phyloP scores from a whole-genome alignment of 73 alveolate genomes.

The Blepharisma japonicum region DNA sequence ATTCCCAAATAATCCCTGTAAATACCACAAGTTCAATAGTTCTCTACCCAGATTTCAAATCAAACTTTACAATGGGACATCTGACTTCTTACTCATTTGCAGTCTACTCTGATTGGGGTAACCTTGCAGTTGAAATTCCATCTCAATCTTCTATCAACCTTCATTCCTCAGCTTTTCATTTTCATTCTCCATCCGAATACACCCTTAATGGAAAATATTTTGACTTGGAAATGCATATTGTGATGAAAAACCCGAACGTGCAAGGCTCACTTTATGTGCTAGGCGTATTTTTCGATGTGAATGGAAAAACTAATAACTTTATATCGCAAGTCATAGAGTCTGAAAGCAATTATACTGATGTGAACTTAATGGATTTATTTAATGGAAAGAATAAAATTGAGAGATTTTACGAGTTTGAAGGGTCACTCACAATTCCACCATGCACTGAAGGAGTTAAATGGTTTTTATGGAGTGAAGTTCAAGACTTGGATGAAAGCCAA shows the following conservation, averaged over 20 bases:
- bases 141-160: background rate
- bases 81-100: background rate
- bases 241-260: background rate
- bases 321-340: background rate
- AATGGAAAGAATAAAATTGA: background rate
- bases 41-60: background rate
- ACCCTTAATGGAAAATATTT: slow-evolving; percentile 42
- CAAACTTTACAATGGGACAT: background rate
- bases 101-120: background rate
- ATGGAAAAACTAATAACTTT: background rate
- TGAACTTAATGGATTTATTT: background rate
- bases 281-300: background rate
- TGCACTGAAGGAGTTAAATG: slow-evolving; percentile 74
- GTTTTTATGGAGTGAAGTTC: slow-evolving; percentile 57
- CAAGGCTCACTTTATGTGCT: too few species aligned
- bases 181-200: slow-evolving; percentile 64
- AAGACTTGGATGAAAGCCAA: slow-evolving; percentile 54
- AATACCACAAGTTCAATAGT: background rate
- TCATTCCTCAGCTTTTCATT: slow-evolving; percentile 29
- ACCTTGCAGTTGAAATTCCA: background rate
- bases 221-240: slow-evolving; percentile 65
- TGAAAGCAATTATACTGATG: background rate
- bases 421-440: slow-evolving; percentile 82
- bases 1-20: background rate
- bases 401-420: slow-evolving; percentile 43